Evolutionary conservation across 2,329 filamentous ascomycete species (phyloP).

Genomic region (Xylariaceae sp.): DNA sequence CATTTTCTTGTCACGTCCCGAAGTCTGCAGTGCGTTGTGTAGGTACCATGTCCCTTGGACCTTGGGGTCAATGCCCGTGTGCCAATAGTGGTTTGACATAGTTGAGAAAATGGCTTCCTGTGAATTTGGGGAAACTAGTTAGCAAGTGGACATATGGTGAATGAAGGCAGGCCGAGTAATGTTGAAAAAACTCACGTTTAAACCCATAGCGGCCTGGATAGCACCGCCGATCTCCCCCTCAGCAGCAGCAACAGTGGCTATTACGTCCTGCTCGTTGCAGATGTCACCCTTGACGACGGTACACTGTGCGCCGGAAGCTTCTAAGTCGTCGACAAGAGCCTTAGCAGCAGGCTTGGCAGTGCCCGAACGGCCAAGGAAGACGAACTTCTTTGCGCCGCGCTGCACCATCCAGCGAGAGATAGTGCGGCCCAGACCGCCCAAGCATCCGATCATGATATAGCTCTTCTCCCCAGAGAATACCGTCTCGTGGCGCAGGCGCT

Average conservation of each 20-base stretch:
- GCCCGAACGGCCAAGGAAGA: constrained; percentile 43
- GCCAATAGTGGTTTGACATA: constrained; percentile 27
- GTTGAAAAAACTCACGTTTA: too few species aligned
- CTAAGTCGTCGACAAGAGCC: constrained; percentile 29
- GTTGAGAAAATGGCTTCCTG: constrained; percentile 34
- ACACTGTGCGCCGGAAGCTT: background rate
- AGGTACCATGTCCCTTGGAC: constrained; percentile 24
- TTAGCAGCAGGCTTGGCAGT: constrained; percentile 24
- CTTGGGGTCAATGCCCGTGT: constrained; percentile 32
- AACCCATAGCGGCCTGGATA: constrained; percentile 45
- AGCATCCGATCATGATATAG: constrained; percentile 24
- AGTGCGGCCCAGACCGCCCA: constrained; percentile 39
- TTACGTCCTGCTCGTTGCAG: constrained; percentile 11
- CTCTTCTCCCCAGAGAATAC: background rate
- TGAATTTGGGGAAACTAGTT: too few species aligned
- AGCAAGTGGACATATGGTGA: too few species aligned
- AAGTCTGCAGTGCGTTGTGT: constrained; percentile 6
- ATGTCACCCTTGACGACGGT: constrained; percentile 27
- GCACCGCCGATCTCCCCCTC: constrained; percentile 39
- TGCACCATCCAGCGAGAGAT: constrained; percentile 35
- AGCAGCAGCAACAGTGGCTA: constrained; percentile 5
- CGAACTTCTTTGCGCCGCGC: constrained; percentile 41
- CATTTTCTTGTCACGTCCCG: constrained; percentile 14
- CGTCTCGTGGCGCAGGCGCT: background rate
- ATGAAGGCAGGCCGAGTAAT: too few species aligned